Conservation (phyloP, 257 asterid species). For the Solanum pinnatisectum region DNA sequence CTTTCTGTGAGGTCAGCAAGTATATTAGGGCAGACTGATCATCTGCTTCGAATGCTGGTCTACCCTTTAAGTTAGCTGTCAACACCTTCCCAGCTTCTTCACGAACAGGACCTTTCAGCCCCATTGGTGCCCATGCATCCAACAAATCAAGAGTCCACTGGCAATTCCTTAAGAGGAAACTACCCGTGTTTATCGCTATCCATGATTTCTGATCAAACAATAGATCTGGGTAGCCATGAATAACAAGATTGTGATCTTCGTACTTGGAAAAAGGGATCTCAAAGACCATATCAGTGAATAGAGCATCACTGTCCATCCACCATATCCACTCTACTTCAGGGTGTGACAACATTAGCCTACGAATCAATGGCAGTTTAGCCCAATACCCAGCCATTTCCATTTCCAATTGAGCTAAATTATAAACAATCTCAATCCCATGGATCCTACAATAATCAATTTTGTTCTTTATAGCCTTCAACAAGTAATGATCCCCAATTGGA, state of each 20-base stretch:
- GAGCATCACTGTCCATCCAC: constrained; percentile 98
- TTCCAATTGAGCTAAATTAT: constrained; percentile 88
- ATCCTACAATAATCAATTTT: constrained; percentile 92
- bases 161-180: constrained; percentile 72
- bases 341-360: constrained; percentile 82
- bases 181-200: constrained; percentile 85
- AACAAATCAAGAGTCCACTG: constrained; percentile 95
- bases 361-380: constrained; percentile 77
- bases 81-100: constrained; percentile 82
- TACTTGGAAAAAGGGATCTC: constrained; percentile 66
- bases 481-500: constrained; percentile 85
- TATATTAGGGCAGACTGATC: constrained; percentile 92
- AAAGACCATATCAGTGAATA: constrained; percentile 81
- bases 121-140: constrained; percentile 98
- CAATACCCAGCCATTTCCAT: constrained; percentile 84
- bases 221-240: constrained; percentile 78
- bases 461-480: constrained; percentile 66
- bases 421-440: constrained; percentile 89
- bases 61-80: constrained; percentile 77
- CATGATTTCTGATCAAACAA: constrained; percentile 77
- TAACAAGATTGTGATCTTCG: constrained; percentile 50
- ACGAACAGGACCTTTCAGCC: constrained; percentile 76
- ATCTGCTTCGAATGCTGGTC: constrained; percentile 91
- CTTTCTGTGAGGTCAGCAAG: constrained; percentile 55
- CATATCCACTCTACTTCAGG: constrained; percentile 97